These are phyloP conservation scores for Fusarium tjaetaba DNA, from an alignment of 2,329 filamentous ascomycete species.

Conservation along the genomic window DNA sequence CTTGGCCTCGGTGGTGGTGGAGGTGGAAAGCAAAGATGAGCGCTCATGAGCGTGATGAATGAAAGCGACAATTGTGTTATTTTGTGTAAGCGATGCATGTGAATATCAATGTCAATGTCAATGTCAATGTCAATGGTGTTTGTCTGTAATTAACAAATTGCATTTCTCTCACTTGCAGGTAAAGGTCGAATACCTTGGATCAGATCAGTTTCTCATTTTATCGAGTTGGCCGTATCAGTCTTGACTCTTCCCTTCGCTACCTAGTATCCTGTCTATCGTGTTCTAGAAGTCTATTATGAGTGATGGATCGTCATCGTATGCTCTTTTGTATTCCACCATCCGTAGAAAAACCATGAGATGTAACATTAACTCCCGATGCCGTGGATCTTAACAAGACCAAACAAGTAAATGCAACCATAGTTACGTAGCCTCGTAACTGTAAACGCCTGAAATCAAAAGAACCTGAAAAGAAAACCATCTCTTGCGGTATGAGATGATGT, in stretches of 20 bases:
- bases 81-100: neutral
- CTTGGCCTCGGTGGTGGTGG: neutral
- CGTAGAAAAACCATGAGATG: constrained; percentile 7
- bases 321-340: constrained; percentile 11
- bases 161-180: neutral
- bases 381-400: constrained; percentile 7
- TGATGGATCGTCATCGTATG: constrained; percentile 14
- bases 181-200: neutral
- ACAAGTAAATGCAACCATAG: constrained; percentile 11
- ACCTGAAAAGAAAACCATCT: neutral
- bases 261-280: constrained; percentile 10
- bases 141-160: neutral
- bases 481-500: neutral
- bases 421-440: constrained; percentile 5
- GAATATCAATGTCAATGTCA: neutral
- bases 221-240: neutral
- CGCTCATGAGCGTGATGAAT: constrained; percentile 41
- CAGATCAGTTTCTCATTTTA: neutral
- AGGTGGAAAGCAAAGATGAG: constrained; percentile 20
- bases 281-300: constrained; percentile 27
- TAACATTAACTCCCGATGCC: constrained; percentile 4
- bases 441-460: constrained; percentile 16
- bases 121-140: neutral
- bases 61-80: constrained; percentile 36
- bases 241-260: neutral